Percentiles rank a stretch among this genome's conserved stretches.
Evolutionary conservation across 1,284 basidiomycete species (phyloP).

Genomic region (Golubevia pallescens): DNA sequence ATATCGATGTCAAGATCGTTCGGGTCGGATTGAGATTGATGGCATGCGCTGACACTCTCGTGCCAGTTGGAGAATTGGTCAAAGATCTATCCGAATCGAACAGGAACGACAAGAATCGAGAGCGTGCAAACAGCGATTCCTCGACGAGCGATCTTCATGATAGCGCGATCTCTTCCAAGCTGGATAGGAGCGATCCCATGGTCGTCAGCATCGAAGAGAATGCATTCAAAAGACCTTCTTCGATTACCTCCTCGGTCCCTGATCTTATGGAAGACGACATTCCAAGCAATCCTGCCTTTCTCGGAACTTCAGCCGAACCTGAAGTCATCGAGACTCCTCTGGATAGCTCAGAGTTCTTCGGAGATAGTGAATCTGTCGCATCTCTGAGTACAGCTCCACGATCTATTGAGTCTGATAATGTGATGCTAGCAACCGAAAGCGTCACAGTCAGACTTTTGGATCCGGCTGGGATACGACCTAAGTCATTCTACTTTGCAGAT

Average conservation of each 20-base stretch:
- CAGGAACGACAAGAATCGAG: neutral
- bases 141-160: conserved; percentile 18
- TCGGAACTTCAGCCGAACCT: too few relatives aligned
- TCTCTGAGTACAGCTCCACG: conserved; percentile 28
- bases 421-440: conserved; percentile 75
- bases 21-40: conserved; percentile 19
- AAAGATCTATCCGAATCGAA: too few relatives aligned
- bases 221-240: conserved; percentile 77
- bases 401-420: conserved; percentile 60
- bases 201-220: conserved; percentile 79
- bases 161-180: neutral
- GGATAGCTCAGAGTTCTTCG: conserved; percentile 67
- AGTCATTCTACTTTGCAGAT: conserved; percentile 33
- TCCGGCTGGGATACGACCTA: conserved; percentile 68
- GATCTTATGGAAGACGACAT: conserved; percentile 92
- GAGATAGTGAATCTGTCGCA: conserved; percentile 49
- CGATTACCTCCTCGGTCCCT: conserved; percentile 70
- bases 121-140: neutral
- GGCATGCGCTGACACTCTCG: conserved; percentile 38
- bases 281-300: conserved; percentile 83
- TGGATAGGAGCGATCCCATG: neutral
- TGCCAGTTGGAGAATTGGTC: conserved; percentile 14
- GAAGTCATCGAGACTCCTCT: conserved; percentile 71
- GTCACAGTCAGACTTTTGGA: conserved; percentile 83
- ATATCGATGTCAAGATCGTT: conserved; percentile 36